These are phyloP conservation scores for Penicillium goetzii DNA, from an alignment of 495 filamentous ascomycete genomes.

Conservation along the genomic window DNA sequence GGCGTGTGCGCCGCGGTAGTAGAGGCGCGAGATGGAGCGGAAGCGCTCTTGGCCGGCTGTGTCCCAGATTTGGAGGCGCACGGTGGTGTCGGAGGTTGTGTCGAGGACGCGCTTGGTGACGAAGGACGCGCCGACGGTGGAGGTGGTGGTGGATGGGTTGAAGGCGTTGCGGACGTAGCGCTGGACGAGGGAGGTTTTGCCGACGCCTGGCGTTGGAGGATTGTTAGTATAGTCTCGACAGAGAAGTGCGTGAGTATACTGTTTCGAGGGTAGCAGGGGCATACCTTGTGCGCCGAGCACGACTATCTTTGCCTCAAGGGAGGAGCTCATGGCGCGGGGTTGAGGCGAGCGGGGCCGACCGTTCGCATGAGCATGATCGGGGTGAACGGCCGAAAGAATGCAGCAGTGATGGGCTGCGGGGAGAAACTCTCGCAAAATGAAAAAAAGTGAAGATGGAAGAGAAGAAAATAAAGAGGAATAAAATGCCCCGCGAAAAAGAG, in stretches of 20 bases:
- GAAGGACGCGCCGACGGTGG: conserved; percentile 92
- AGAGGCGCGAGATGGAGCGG: conserved; percentile 87
- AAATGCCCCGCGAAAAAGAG: neutral
- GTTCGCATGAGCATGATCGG: conserved; percentile 40
- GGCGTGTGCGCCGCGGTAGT: conserved; percentile 94
- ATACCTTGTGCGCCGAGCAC: conserved; percentile 80
- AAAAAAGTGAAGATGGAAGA: neutral
- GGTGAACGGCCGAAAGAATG: neutral
- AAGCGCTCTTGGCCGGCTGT: conserved; percentile 96
- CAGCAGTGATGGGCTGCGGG: neutral
- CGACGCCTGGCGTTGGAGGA: conserved; percentile 63
- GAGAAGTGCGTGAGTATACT: too few relatives aligned
- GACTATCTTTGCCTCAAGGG: conserved; percentile 90
- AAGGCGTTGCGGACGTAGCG: conserved; percentile 84
- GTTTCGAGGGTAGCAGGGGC: neutral
- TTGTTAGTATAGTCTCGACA: conserved; percentile 9
- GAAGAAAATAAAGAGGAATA: neutral
- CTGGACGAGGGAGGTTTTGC: conserved; percentile 90
- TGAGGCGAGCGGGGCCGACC: conserved; percentile 30
- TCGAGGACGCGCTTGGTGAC: conserved; percentile 91
- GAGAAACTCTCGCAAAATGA: neutral
- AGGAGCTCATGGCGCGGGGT: conserved; percentile 64
- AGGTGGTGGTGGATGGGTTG: conserved; percentile 65
- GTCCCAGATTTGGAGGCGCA: conserved; percentile 91
- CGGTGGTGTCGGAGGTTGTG: conserved; percentile 74